Conservation (phyloP, 2,329 filamentous ascomycete species). For the Microcyclosporella mali region DNA sequence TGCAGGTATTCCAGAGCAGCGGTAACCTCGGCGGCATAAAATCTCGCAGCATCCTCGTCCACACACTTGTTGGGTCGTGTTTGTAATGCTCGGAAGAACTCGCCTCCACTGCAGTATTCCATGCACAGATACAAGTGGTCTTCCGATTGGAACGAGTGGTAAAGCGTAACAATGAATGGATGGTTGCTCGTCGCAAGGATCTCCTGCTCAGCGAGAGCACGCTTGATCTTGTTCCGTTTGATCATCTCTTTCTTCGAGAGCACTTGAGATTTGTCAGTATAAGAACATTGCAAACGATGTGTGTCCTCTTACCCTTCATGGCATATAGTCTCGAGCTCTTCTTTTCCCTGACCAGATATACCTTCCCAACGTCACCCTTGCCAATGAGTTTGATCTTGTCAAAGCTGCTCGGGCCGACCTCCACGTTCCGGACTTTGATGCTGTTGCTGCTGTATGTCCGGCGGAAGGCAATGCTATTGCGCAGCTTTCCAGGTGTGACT, state of each 20-base stretch:
- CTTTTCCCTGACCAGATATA: constrained; percentile 95
- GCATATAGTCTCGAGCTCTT: constrained; percentile 92
- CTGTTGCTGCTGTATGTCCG: constrained; percentile 98
- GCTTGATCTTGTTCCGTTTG: constrained; percentile 99
- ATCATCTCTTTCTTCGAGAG: constrained; percentile 99
- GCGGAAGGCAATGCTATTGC: constrained; percentile 67
- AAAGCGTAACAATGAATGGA: constrained; percentile 96
- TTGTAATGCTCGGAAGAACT: constrained; percentile 95
- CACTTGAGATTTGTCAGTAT: constrained; percentile 50
- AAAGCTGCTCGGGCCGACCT: constrained; percentile 90
- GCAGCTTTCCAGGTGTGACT: constrained; percentile 59
- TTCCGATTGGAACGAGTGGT: constrained; percentile 98
- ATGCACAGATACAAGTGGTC: constrained; percentile 99
- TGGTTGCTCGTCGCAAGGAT: constrained; percentile 98
- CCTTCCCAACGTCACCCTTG: constrained; percentile 97
- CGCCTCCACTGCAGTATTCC: constrained; percentile 98
- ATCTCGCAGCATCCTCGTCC: constrained; percentile 89
- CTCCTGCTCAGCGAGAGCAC: constrained; percentile 93
- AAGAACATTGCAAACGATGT: background rate
- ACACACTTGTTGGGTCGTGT: constrained; percentile 96
- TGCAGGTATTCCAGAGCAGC: constrained; percentile 94
- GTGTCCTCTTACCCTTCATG: constrained; percentile 77
- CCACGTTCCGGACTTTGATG: constrained; percentile 95
- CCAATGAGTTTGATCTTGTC: constrained; percentile 99
- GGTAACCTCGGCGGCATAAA: constrained; percentile 96